A percentile compares a stretch with the other conserved stretches of the same genome.
Conservation (phyloP, 1,284 basidiomycete species). For the Ceratobasidium theobromae region DNA sequence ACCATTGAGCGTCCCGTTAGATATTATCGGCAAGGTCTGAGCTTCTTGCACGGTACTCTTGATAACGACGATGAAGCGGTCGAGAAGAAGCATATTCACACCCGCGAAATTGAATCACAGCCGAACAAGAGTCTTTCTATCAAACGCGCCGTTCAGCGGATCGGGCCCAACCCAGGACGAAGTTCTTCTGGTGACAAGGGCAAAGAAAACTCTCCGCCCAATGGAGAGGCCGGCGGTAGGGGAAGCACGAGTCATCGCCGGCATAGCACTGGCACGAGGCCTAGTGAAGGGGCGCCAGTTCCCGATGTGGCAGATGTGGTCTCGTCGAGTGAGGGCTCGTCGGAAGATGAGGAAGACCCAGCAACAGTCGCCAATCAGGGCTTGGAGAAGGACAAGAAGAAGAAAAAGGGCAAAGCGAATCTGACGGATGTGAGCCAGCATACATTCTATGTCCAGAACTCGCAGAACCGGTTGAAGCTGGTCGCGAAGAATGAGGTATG, state of each 20-base stretch:
- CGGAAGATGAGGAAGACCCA: conserved; percentile 38
- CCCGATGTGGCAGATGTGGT: conserved; percentile 38
- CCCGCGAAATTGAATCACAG: conserved; percentile 24
- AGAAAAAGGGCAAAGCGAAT: conserved; percentile 63
- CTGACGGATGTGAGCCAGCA: conserved; percentile 56
- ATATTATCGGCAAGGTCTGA: conserved; percentile 75
- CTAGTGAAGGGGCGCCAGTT: conserved; percentile 5
- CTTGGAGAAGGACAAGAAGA: conserved; percentile 45
- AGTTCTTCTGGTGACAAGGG: not conserved
- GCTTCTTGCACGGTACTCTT: conserved; percentile 51
- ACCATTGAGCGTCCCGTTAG: conserved; percentile 76
- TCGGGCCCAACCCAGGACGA: conserved; percentile 21
- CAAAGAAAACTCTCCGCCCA: not conserved
- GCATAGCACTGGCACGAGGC: not conserved
- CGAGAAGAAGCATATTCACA: conserved; percentile 37
- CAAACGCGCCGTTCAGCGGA: conserved; percentile 3
- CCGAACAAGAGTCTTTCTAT: conserved; percentile 11
- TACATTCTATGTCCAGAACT: conserved; percentile 92
- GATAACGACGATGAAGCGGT: conserved; percentile 38
- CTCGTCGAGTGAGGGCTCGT: conserved; percentile 43
- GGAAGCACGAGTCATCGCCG: not conserved
- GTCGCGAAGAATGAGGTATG: conserved; percentile 84
- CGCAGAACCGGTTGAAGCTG: conserved; percentile 86
- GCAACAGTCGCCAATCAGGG: conserved; percentile 36
- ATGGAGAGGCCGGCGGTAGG: not conserved